Evolutionary conservation across 1,284 basidiomycete species (phyloP).

Genomic region (Abortiporus biennis): DNA sequence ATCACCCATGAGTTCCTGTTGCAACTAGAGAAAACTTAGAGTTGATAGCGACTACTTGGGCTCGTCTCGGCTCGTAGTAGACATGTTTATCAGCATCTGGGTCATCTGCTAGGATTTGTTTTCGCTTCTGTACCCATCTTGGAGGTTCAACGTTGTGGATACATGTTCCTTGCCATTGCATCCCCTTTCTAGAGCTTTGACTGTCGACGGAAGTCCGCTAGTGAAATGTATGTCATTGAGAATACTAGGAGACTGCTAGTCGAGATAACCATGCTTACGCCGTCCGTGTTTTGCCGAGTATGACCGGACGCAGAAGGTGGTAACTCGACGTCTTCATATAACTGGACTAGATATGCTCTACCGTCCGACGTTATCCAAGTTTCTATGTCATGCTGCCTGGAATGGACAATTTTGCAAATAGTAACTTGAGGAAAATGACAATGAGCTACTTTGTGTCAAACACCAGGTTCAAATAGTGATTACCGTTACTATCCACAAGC

Average conservation of each 20-base stretch:
- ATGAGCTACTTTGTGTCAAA: background rate
- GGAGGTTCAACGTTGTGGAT: constrained; percentile 65
- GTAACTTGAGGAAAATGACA: constrained; percentile 36
- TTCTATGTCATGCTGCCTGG: constrained; percentile 55
- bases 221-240: constrained; percentile 1
- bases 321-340: constrained; percentile 27
- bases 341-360: constrained; percentile 68
- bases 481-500: constrained; percentile 69
- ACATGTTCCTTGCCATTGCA: constrained; percentile 59
- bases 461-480: background rate
- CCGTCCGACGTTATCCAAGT: constrained; percentile 82
- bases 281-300: background rate
- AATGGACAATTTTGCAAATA: constrained; percentile 51
- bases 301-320: constrained; percentile 11
- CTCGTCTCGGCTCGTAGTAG: constrained; percentile 63
- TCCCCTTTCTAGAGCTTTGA: background rate
- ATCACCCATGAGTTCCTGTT: constrained; percentile 69
- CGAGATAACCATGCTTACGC: background rate
- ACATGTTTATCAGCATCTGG: constrained; percentile 25
- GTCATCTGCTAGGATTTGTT: constrained; percentile 43
- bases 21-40: constrained; percentile 82
- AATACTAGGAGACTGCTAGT: too few species aligned
- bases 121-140: constrained; percentile 70
- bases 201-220: background rate
- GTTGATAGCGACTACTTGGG: constrained; percentile 69